Base-by-base conservation (phyloP, 2,329 filamentous ascomycete species). In the Hypoxylon sp. region DNA sequence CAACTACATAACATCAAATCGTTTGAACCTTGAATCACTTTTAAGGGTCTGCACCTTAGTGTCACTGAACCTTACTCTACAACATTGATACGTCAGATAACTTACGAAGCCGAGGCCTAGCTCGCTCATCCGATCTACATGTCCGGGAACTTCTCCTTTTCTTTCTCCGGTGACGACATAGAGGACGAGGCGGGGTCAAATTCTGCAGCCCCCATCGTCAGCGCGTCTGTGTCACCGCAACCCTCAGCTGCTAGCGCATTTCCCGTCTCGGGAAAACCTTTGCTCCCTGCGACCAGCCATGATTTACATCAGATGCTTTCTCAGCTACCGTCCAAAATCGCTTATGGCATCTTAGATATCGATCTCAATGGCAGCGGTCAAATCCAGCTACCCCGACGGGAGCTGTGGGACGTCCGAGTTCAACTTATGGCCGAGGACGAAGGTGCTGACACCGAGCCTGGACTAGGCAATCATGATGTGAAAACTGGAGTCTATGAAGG, bases 401-500 rank as follows among this genome's bases (percentile, higher is more conserved):
- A 94, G 76, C 83, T 96, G 47, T 95, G 92, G 87, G 92, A 96
- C 75, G 89, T 95, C 39, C 86, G 91, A 32, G 84, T 94, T 37
- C 92, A 96, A 81, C 82, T 96, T 63, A 94, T 95, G 89, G 91
- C 91, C 23, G 88, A 90, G 76, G 88, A 88, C 39, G 87, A 86
- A 50, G 75, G 76, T 37, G 74, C 76, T 27, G 78, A 78, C 43
- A 64, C 73, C 63, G 74, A 78, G 23, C 75, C 85, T 25, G 84
- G 85, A 1, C 81, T 93, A 34, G 89, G 88, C 39, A 84, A 85
- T 67, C 88, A 91, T 68, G 92, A 96, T 78, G 89, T 96, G 69
- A 91, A 89, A 77, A 91, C 91, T 59, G 92, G 92, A 54, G 87
- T 95, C 64, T 96, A 96, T 78, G 92, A 96, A 79, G 92, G 92